Evolutionary conservation across 257 asterid species (phyloP), one percentile per base, ranked within the genome.

Genomic region (Lavandula angustifolia): DNA sequence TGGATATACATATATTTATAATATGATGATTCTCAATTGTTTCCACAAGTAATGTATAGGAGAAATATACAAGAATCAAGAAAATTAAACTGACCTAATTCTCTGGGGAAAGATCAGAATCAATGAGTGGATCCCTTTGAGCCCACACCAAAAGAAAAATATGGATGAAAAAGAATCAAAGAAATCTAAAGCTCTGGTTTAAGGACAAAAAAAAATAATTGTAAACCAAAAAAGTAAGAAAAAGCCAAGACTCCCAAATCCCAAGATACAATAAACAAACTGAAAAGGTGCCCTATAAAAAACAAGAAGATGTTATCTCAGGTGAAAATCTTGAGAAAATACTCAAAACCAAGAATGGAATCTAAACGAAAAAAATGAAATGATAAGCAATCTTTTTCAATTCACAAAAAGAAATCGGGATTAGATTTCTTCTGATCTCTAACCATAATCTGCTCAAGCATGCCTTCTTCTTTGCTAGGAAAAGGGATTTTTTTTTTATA

Each of bases 71-170:
- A 41, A 11, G n/a, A 13, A 64, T 40, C 35, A 38, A 66, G 17
- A 37, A 68, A 33, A 38, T 0, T 4, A 27, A 56, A 40, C 74
- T 62, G 43, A 79, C 84, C 81, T 62, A 60, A 50, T 65, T 57
- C 31, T 43, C 59, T 9, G 69, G 64, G 53, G 54, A 59, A 52
- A 41, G 38, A 64, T 33, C 62, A 34, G 70, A 58, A 63, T 4
- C 27, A 13, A 31, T 22, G 29, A 54, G 43, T 13, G n/a, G n/a
- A 17, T 14, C 47, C 62, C 60, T 49, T 62, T 17, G 17, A 67
- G 47, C 32, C 11, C 43, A 35, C 64, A 14, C 46, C 32, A 8
- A 13, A 40, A 38, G 53, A 34, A 48, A 33, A 42, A 47, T 61
- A 53, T 57, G 17, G 57, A 6, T 11, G 48, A 46, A 49, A 61